These are phyloP conservation scores for Rhizoclosmatium sp. DNA, from an alignment of 192 early-diverging fungal genomes.

Conservation along the genomic window DNA sequence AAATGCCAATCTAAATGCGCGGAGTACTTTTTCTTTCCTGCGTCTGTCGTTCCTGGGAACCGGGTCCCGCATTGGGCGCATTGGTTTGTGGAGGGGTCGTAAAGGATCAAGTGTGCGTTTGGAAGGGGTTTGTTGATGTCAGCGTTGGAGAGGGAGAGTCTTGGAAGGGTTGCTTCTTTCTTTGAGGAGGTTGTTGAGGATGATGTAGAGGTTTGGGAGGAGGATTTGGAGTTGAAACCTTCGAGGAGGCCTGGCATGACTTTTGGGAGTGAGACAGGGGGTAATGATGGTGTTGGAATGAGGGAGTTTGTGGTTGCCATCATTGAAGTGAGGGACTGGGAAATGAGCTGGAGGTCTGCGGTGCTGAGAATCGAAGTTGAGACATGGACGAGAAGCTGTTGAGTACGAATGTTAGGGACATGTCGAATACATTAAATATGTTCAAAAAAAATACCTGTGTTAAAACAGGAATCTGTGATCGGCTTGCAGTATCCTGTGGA, in stretches of 20 bases:
- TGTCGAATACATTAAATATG: neutral
- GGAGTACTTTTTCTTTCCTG: constrained; percentile 76
- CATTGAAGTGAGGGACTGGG: constrained; percentile 10
- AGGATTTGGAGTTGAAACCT: constrained; percentile 1
- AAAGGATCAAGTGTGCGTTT: constrained; percentile 55
- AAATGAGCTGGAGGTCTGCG: constrained; percentile 20
- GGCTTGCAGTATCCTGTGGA: constrained; percentile 38
- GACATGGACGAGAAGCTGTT: constrained; percentile 17
- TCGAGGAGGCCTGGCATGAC: no score
- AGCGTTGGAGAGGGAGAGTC: no score
- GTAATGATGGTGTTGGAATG: neutral
- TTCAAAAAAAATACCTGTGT: constrained; percentile 35
- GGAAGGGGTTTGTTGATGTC: constrained; percentile 15
- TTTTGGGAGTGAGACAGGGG: neutral
- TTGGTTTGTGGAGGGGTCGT: constrained; percentile 77
- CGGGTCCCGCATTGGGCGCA: constrained; percentile 95
- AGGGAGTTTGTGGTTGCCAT: neutral
- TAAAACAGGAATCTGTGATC: constrained; percentile 44
- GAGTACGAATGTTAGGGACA: neutral
- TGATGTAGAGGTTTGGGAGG: constrained; percentile 5
- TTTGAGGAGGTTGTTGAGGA: constrained; percentile 44
- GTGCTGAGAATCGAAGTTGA: constrained; percentile 1
- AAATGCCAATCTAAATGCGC: constrained; percentile 97
- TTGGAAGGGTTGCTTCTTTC: neutral
- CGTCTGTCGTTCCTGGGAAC: constrained; percentile 63